Base-by-base conservation (phyloP, 2,329 filamentous ascomycete genomes). In the Pseudodiploospora longispora region DNA sequence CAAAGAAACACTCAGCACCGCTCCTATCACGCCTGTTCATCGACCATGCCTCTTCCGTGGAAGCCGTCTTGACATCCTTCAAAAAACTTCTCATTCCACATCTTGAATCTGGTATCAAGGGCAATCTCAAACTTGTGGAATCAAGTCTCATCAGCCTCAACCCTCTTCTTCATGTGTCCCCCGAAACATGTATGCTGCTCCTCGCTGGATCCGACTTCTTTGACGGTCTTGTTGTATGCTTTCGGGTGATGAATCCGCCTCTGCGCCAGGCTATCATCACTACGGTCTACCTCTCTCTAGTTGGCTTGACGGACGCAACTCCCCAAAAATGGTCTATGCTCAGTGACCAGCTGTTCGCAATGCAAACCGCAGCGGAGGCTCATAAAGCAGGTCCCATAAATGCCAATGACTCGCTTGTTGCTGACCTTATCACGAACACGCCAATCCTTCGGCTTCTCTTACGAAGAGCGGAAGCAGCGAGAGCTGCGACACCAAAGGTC, bases 171-270 rank as follows among this genome's bases (percentile, higher is more conserved):
- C 73, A 79, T 52, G 70, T 69, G 6, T 87, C 82, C 5, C 69
- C 78, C 0, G 68, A 72, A 19, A 67, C 71, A 1, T 76, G 75
- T 19, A 65, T 69, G 1, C 70, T 86, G 52, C 82, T 95, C 55
- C 76, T 95, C 53, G 85, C 85, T 0, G 91, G 91, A 1, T 89
- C 85, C 41, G 91, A 96, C 63, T 91, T 93, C 54, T 64, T 95
- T 19, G 91, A 96, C 59, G 80, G 84, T 1, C 71, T 95, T 9
- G 70, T 79, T 33, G 68, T 68, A 40, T 81, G 81, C 49, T 90
- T 83, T 62, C 73, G 69, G 40, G 74, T 82, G 46, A 80, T 78
- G 61, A 78, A 82, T 45, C 74, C 76, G 12, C 72, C 74, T 1
- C 55, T 89, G 36, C 78, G 82, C 47, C 84, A 78, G 50, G 74